Evolutionary conservation across 495 filamentous ascomycete species (phyloP).

Genomic region (Chaetomium cochliodes): DNA sequence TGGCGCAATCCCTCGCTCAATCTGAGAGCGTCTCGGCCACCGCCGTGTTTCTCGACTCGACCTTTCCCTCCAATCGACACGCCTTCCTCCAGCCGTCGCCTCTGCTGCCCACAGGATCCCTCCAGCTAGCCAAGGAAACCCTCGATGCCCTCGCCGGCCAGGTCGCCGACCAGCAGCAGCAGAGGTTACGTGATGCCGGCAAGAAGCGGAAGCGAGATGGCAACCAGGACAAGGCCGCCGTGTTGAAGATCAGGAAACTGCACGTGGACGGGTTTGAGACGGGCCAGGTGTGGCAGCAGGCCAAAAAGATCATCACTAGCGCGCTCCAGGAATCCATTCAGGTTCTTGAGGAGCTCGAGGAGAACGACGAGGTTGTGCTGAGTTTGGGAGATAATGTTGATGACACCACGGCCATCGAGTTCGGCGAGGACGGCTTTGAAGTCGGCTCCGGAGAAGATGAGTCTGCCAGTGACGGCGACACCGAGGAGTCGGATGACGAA

Average conservation of each 20-base stretch:
- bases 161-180: conserved; percentile 63
- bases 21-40: conserved; percentile 38
- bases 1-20: conserved; percentile 24
- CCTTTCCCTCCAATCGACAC: conserved; percentile 51
- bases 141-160: conserved; percentile 72
- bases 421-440: conserved; percentile 52
- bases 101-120: conserved; percentile 60
- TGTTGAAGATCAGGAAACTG: conserved; percentile 70
- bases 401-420: conserved; percentile 37
- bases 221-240: conserved; percentile 35
- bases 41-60: conserved; percentile 49
- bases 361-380: conserved; percentile 35
- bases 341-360: conserved; percentile 50
- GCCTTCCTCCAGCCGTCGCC: conserved; percentile 68
- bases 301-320: conserved; percentile 67
- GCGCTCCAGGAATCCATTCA: conserved; percentile 46
- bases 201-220: conserved; percentile 67
- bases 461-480: conserved; percentile 35
- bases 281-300: conserved; percentile 93
- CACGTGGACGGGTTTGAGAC: conserved; percentile 85
- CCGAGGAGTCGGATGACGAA: conserved; percentile 43
- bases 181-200: conserved; percentile 53
- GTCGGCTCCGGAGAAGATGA: conserved; percentile 33
- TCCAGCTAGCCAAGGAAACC: conserved; percentile 69
- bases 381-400: conserved; percentile 24